A percentile compares a stretch with the other conserved stretches of the same genome.
These are phyloP conservation scores for Holtermannia corniformis DNA, from an alignment of 768 basidiomycete genomes.

Conservation along the genomic window DNA sequence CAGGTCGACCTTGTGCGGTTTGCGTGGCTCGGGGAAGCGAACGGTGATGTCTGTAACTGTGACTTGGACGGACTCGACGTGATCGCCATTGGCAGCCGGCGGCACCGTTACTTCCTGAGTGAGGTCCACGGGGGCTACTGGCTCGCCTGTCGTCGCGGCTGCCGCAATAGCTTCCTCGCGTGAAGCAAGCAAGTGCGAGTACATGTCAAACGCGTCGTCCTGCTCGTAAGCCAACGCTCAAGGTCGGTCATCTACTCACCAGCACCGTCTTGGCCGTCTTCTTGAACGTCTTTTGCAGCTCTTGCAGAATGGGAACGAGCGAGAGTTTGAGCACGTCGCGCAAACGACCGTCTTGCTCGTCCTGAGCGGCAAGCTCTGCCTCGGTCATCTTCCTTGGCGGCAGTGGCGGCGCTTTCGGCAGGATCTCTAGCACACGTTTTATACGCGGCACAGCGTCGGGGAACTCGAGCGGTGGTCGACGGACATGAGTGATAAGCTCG, in stretches of 20 bases:
- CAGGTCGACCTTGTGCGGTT: slow-evolving; percentile 70
- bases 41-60: not conserved
- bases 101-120: no score
- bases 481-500: slow-evolving; percentile 58
- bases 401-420: slow-evolving; percentile 81
- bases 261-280: slow-evolving; percentile 70
- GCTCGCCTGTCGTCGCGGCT: no score
- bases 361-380: slow-evolving; percentile 71
- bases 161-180: not conserved
- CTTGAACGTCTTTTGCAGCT: slow-evolving; percentile 87
- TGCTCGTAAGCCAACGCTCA: not conserved
- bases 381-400: slow-evolving; percentile 73
- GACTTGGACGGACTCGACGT: no score
- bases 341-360: slow-evolving; percentile 67
- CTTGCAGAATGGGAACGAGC: slow-evolving; percentile 78
- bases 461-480: slow-evolving; percentile 72
- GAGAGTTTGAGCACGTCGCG: slow-evolving; percentile 76
- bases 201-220: not conserved
- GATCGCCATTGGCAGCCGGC: no score
- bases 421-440: slow-evolving; percentile 71
- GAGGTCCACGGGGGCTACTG: no score
- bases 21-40: slow-evolving; percentile 12
- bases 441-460: slow-evolving; percentile 76
- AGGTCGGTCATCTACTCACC: slow-evolving; percentile 48
- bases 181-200: not conserved